Conservation (phyloP, 1,284 basidiomycete species). For the Earliella scabrosa region DNA sequence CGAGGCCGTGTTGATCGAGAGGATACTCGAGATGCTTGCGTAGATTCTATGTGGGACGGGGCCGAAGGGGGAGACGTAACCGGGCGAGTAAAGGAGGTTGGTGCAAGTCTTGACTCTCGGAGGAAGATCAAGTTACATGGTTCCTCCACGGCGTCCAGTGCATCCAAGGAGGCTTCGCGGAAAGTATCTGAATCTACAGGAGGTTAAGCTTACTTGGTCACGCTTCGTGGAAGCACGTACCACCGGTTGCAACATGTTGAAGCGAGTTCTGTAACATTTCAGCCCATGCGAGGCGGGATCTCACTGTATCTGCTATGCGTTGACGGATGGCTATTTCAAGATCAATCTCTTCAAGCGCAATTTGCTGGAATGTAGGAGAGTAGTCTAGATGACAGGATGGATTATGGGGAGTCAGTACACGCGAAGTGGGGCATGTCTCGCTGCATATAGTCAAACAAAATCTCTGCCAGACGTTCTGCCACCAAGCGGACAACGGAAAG, state of each 20-base stretch:
- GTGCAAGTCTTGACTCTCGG: constrained; percentile 38
- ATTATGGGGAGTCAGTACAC: neutral
- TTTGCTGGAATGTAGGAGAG: constrained; percentile 25
- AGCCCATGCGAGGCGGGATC: constrained; percentile 73
- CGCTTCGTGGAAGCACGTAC: neutral
- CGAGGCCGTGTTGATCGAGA: constrained; percentile 34
- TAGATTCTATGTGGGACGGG: constrained; percentile 15
- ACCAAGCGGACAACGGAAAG: no score
- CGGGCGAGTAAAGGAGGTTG: constrained; percentile 20
- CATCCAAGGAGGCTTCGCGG: constrained; percentile 58
- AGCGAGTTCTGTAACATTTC: constrained; percentile 58
- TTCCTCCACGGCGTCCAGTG: constrained; percentile 56
- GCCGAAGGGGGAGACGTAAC: constrained; percentile 12
- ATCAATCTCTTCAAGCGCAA: constrained; percentile 56
- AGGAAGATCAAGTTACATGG: constrained; percentile 55
- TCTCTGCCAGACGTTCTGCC: no score
- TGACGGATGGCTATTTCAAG: constrained; percentile 65
- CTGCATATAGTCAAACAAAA: no score
- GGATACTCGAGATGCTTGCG: constrained; percentile 9
- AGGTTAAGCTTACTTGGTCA: neutral
- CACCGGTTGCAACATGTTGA: constrained; percentile 25
- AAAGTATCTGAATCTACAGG: constrained; percentile 33
- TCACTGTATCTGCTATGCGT: constrained; percentile 56
- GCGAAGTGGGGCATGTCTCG: no score
- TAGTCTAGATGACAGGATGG: constrained; percentile 5